Base-by-base conservation (phyloP, 371 early-diverging fungal species). In the Batrachochytrium dendrobatidis region DNA sequence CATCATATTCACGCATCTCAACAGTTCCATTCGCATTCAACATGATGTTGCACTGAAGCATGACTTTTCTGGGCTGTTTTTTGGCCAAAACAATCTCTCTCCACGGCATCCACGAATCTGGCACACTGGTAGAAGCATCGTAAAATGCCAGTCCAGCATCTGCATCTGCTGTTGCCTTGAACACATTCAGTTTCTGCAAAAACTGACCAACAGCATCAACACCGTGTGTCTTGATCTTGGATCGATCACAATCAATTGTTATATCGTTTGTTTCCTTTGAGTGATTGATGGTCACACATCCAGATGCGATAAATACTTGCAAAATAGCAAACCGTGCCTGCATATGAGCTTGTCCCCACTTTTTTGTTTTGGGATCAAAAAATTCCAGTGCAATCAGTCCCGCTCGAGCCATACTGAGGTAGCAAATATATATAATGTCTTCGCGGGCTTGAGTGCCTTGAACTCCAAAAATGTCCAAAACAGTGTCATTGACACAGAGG, bases 241-340 rank as follows among this genome's bases (percentile, higher is more conserved):
- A 56, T 28, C 75, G 70, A 64, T 85, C 81, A 51, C 83, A 60
- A 10, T 67, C 66, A 20, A 72, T 62, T 20, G 39, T 39, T 15
- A 39, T 15, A 20, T 39, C 20, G 20, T 62, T 67, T 48, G 45
- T 59, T 34, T 61, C 67, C 48, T 69, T 64, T 30, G 77, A 58
- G 44, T 58, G 34, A 8, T 53, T 55, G 6, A 80, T 66, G 54
- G 72, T 67, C 52, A 53, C 75, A 44, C 73, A 61, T 8, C 81
- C 80, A n/a, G 79, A 72, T 20, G 72, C 53, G 51, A 82, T 49
- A 70, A 85, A 71, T 24, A 70, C 70, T 26, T 71, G 70, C 25
- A 82, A 61, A 34, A 85, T 74, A n/a, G 80, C 85, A 66, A 71
- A 83, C 22, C 85, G 81, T 15, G 80, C 85, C 52, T 76, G 81